Evolutionary conservation across 2,329 filamentous ascomycete species (phyloP).

Genomic region (Tolypocladium paradoxum): DNA sequence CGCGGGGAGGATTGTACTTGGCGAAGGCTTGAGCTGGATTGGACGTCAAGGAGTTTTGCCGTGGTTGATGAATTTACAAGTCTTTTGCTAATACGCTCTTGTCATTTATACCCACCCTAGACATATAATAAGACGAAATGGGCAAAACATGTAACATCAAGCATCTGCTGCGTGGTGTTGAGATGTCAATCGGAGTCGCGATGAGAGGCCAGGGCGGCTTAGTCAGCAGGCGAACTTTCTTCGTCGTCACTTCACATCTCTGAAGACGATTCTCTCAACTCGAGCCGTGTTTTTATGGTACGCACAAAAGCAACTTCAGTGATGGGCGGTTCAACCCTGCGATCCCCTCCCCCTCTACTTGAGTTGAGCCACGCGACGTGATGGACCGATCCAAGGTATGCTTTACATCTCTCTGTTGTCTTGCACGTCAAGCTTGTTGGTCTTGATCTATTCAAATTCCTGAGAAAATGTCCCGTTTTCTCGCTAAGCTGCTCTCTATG

Average conservation of each 20-base stretch:
- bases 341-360: background rate
- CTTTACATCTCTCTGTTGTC: background rate
- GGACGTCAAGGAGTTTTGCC: background rate
- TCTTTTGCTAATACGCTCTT: background rate
- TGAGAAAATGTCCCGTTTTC: background rate
- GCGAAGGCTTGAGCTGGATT: background rate
- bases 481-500: slow-evolving; percentile 9
- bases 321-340: background rate
- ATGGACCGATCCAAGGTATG: slow-evolving; percentile 14
- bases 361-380: background rate
- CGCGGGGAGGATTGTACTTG: background rate
- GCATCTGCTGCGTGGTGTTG: background rate
- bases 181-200: background rate
- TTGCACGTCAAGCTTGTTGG: background rate
- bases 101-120: background rate
- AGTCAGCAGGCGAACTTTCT: background rate
- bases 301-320: background rate
- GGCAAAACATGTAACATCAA: background rate
- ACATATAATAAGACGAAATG: background rate
- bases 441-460: background rate
- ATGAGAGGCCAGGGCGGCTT: background rate
- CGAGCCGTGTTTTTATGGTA: background rate
- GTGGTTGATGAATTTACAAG: background rate
- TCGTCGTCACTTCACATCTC: background rate
- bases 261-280: background rate